These are phyloP conservation scores for Verbascum thapsus DNA, from an alignment of 257 asterid species.

Conservation along the genomic window DNA sequence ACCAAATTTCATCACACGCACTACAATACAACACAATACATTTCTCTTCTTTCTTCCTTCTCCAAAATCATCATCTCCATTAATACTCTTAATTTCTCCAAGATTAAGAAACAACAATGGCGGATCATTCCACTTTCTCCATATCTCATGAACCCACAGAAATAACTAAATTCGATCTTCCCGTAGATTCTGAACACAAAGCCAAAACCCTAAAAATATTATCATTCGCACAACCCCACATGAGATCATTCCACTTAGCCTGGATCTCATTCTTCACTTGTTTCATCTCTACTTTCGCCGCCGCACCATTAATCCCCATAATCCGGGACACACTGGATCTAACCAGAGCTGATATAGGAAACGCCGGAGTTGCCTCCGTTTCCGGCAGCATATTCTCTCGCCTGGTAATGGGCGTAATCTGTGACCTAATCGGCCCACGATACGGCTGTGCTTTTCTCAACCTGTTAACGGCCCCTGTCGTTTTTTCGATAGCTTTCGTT, in stretches of 20 bases:
- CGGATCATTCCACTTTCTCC: slow-evolving; percentile 1
- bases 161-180: slow-evolving; percentile 28
- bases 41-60: neutral
- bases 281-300: slow-evolving; percentile 47
- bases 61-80: neutral
- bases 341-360: slow-evolving; percentile 44
- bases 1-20: neutral
- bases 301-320: slow-evolving; percentile 45
- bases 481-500: slow-evolving; percentile 36
- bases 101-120: slow-evolving; percentile 3
- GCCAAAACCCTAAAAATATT: slow-evolving; percentile 40
- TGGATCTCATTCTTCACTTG: slow-evolving; percentile 51
- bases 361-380: slow-evolving; percentile 47
- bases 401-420: slow-evolving; percentile 45
- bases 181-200: slow-evolving; percentile 43
- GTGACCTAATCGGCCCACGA: slow-evolving; percentile 52
- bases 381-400: slow-evolving; percentile 52
- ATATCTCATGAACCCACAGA: neutral
- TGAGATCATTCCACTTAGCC: slow-evolving; percentile 51
- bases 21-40: neutral
- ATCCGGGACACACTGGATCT: slow-evolving; percentile 46
- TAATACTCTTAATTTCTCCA: neutral
- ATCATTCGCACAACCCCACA: slow-evolving; percentile 45
- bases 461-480: slow-evolving; percentile 44
- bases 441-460: slow-evolving; percentile 53